Percentiles rank a stretch among this genome's conserved stretches.
These are phyloP conservation scores for Eudorina sp. DNA, from an alignment of 139 green algal genomes.

Conservation along the genomic window DNA sequence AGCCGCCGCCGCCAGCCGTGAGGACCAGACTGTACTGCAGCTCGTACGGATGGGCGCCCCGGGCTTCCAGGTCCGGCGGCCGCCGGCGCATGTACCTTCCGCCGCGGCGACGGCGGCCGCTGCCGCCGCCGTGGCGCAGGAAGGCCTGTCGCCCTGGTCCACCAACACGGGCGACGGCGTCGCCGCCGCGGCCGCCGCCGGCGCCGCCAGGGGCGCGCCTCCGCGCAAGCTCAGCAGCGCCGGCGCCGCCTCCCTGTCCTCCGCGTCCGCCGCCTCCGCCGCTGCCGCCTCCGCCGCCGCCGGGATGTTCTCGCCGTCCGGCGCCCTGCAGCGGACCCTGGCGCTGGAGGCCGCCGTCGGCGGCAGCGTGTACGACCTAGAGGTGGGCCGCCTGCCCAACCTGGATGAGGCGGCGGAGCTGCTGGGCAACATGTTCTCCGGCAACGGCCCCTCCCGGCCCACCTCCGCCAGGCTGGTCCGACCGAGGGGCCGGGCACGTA, in stretches of 20 bases:
- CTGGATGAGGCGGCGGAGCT: not conserved
- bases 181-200: not conserved
- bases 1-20: not conserved
- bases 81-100: not conserved
- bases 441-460: not conserved
- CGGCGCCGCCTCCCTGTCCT: not conserved
- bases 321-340: not conserved
- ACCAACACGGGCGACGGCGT: not conserved
- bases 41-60: constrained; percentile 15
- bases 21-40: not conserved
- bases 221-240: not conserved
- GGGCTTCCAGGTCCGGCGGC: not conserved
- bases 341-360: constrained; percentile 7
- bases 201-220: not conserved
- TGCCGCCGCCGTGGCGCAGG: not conserved
- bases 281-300: not conserved
- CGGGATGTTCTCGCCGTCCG: not conserved
- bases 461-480: not conserved
- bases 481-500: not conserved
- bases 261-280: not conserved
- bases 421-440: constrained; percentile 18
- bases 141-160: not conserved
- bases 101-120: not conserved
- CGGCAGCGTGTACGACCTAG: not conserved
- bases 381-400: not conserved